A percentile compares a stretch with the other conserved stretches of the same genome.
Evolutionary conservation across 2,329 filamentous ascomycete species (phyloP).

Genomic region (Rhynchosporium agropyri): DNA sequence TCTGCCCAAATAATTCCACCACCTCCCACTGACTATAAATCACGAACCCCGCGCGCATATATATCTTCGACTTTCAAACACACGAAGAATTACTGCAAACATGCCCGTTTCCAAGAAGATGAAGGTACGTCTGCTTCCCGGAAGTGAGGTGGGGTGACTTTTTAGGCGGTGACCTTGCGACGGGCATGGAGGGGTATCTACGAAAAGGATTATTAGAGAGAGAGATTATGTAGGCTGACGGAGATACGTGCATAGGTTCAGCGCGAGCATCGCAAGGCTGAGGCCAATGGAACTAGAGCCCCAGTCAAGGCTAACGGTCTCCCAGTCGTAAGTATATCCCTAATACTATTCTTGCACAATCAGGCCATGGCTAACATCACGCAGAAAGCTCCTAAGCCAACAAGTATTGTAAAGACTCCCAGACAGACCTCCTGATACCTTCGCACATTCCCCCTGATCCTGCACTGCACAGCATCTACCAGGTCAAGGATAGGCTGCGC

Average conservation of each 20-base stretch:
- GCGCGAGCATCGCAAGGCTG: conserved; percentile 59
- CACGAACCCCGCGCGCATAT: conserved; percentile 2
- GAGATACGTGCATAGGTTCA: conserved; percentile 45
- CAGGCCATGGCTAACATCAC: no score
- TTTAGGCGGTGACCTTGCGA: background rate
- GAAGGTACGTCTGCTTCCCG: conserved; percentile 39
- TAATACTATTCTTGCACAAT: no score
- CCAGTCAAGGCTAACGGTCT: conserved; percentile 58
- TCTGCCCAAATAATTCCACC: no score
- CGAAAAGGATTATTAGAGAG: background rate
- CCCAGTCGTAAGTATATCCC: conserved; percentile 48
- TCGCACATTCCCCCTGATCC: background rate
- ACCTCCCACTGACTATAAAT: background rate
- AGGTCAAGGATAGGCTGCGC: background rate
- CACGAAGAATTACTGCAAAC: conserved; percentile 20
- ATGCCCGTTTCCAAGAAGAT: conserved; percentile 56
- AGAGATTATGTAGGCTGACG: conserved; percentile 22
- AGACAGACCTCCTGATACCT: conserved; percentile 1
- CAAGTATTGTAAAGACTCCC: conserved; percentile 43
- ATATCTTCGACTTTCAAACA: background rate
- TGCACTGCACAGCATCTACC: background rate
- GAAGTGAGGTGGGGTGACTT: background rate
- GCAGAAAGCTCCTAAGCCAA: no score
- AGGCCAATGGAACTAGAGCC: conserved; percentile 55
- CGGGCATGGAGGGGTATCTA: conserved; percentile 4